Conservation (phyloP, 2,329 filamentous ascomycete genomes). For the Lojkania enalia region DNA sequence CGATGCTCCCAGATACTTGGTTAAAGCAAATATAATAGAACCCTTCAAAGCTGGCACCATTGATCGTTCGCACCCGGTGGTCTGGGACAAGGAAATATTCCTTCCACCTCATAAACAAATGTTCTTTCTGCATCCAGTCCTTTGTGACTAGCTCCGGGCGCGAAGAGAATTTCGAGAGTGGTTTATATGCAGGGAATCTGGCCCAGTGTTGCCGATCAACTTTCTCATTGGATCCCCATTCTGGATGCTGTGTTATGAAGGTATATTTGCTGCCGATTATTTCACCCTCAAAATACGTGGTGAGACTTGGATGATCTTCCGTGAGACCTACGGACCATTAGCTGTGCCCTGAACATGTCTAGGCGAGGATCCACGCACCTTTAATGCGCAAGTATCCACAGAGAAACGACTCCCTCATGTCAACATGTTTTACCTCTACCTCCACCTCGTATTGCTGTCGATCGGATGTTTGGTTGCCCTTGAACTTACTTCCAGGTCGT, state of each 20-base stretch:
- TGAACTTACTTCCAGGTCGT: constrained; percentile 83
- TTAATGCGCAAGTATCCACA: constrained; percentile 96
- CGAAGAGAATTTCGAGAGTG: constrained; percentile 67
- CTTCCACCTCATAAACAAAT: constrained; percentile 99
- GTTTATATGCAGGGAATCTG: constrained; percentile 84
- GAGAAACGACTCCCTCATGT: constrained; percentile 89
- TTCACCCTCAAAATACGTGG: constrained; percentile 97
- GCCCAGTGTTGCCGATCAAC: constrained; percentile 92
- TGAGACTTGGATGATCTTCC: constrained; percentile 94
- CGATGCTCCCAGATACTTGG: constrained; percentile 81
- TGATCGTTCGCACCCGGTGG: constrained; percentile 86
- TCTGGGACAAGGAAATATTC: constrained; percentile 97
- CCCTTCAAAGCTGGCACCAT: constrained; percentile 93
- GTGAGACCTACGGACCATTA: constrained; percentile 69
- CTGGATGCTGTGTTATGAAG: constrained; percentile 86
- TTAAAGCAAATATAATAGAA: constrained; percentile 99
- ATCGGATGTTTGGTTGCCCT: constrained; percentile 90
- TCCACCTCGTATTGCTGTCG: constrained; percentile 92
- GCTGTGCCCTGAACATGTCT: background rate
- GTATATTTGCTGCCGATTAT: constrained; percentile 94
- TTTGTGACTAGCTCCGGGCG: constrained; percentile 62
- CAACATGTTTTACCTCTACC: constrained; percentile 95
- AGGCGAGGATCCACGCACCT: constrained; percentile 59
- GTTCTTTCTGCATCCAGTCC: constrained; percentile 77
- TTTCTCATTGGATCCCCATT: constrained; percentile 91